phyloP scores from a whole-genome alignment of 257 asterid species.

The Cordia subcordata region DNA sequence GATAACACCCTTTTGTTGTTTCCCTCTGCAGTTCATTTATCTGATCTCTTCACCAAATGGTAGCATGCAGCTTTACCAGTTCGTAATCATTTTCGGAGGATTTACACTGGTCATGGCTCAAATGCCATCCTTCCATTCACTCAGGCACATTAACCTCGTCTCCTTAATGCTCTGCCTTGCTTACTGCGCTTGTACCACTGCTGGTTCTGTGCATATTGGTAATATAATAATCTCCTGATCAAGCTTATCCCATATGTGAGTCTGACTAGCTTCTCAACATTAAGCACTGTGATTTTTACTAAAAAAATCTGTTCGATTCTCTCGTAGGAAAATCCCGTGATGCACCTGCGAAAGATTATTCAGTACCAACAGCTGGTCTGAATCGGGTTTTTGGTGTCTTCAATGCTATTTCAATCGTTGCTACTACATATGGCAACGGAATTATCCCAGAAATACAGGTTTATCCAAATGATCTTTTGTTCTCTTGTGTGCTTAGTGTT shows the following conservation, averaged over 20 bases:
- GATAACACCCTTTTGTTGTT: too few relatives aligned
- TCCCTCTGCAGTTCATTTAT: constrained; percentile 44
- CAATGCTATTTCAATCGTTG: constrained; percentile 55
- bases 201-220: constrained; percentile 54
- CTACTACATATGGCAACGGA: constrained; percentile 66
- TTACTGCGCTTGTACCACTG: constrained; percentile 50
- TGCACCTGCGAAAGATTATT: constrained; percentile 44
- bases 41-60: constrained; percentile 46
- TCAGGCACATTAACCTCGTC: constrained; percentile 62
- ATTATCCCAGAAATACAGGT: constrained; percentile 80
- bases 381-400: constrained; percentile 44
- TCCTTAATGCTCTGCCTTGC: constrained; percentile 50
- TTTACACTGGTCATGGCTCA: constrained; percentile 57
- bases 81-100: constrained; percentile 51
- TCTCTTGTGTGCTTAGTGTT: neutral
- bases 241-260: too few relatives aligned
- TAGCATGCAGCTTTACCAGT: constrained; percentile 58
- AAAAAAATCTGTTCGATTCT: neutral
- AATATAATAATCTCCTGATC: too few relatives aligned
- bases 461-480: neutral
- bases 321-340: constrained; percentile 38
- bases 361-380: constrained; percentile 27
- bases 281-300: neutral
- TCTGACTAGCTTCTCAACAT: too few relatives aligned
- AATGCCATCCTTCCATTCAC: constrained; percentile 75